Evolutionary conservation across 176 grass and related monocot species (phyloP), one percentile per base, ranked within the genome.

Genomic region (Triticum timopheevii): DNA sequence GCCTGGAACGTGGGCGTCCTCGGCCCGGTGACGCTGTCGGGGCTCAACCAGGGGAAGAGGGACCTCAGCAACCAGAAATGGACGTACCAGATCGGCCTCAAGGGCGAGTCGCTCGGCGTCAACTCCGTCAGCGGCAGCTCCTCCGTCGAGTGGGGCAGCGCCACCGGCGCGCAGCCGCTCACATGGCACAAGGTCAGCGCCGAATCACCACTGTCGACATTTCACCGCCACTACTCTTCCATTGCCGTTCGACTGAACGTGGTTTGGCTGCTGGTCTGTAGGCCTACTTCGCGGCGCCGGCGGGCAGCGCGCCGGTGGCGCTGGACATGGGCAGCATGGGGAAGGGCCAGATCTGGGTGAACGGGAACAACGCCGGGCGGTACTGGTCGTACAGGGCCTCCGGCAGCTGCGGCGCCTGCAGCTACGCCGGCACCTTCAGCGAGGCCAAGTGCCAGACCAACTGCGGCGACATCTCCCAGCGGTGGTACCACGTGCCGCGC

Each of bases 251-350:
- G 28, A 30, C 28, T 30, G 28, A 30, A 30, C 28, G 28, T 30
- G 22, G 6, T 63, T 17, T 65, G 40, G 40, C n/a, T 50, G 28
- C 15, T 75, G 34, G 47, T 83, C 25, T 8, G 30, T 8, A 97
- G 95, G 80, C 96, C 28, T 93, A 87, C 88, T 98, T 98, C 90
- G 89, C 86, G 80, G 93, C 93, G 61, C 96, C 96, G 28, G 78
- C 84, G 2, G 92, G 96, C 16, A 82, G 23, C 70, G 90, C 93
- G 0, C 96, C 96, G 78, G 77, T 98, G 76, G 93, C 96, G 7
- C 90, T 98, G 36, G 96, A 98, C 76, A 92, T 98, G 88, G 87
- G 87, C 2, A 96, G 96, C 92, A 98, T 98, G 96, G 92, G 92
- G 0, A 98, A 98, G 87, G 96, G 96, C 5, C 93, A 98, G 86